Conservation (phyloP, 805 yeast genomes). For the Candida maesae region DNA sequence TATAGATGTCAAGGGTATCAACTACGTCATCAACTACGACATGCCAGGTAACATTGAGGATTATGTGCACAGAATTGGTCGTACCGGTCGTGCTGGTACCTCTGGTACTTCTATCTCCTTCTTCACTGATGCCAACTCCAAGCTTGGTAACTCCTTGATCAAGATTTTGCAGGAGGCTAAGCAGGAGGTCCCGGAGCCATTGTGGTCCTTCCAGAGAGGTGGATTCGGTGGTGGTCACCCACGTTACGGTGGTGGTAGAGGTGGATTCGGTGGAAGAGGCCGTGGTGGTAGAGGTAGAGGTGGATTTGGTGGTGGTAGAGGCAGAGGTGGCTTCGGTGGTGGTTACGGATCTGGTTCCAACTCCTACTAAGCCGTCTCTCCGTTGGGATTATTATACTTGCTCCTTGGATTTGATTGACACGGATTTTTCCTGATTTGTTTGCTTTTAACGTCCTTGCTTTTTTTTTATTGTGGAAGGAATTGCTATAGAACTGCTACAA, state of each 20-base stretch:
- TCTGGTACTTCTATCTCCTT: constrained; percentile 93
- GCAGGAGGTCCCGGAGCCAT: constrained; percentile 79
- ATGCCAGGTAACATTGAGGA: constrained; percentile 99
- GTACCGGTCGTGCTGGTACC: constrained; percentile 95
- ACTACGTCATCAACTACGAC: constrained; percentile 89
- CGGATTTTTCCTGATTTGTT: background rate
- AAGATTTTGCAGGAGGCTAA: constrained; percentile 93
- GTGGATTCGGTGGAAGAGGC: constrained; percentile 31
- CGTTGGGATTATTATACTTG: background rate
- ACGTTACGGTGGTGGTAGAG: constrained; percentile 37
- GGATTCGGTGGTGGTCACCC: constrained; percentile 61
- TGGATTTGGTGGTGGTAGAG: constrained; percentile 23
- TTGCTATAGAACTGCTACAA: background rate
- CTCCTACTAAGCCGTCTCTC: background rate
- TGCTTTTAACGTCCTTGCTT: too few species aligned
- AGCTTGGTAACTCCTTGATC: constrained; percentile 86
- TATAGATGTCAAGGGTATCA: constrained; percentile 95
- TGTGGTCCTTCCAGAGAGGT: constrained; percentile 72
- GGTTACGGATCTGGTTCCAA: constrained; percentile 4
- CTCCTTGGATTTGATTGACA: background rate
- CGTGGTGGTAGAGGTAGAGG: constrained; percentile 30
- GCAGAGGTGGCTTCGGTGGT: constrained; percentile 18
- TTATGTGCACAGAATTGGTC: constrained; percentile 97
- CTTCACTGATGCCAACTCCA: constrained; percentile 83
- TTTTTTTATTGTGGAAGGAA: too few species aligned